Evolutionary conservation across 805 yeast genomes (phyloP), one percentile per base, ranked within the genome.

Genomic region (Diddensiella caesifluorescens): DNA sequence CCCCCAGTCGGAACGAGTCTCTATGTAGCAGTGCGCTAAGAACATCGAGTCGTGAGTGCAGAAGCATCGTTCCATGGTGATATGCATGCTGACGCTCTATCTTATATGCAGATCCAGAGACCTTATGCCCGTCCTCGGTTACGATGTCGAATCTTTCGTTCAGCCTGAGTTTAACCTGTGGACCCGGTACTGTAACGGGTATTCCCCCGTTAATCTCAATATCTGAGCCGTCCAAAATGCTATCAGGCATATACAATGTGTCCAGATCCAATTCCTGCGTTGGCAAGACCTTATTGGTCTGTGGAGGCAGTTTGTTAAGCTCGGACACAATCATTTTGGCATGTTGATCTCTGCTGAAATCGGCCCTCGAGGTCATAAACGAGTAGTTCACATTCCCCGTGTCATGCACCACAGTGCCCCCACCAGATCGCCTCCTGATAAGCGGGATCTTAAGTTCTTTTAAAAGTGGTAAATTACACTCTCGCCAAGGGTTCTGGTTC

Each of bases 401-500:
- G 61, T 90, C 98, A 59, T 92, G 99, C 7, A 88, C 95, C 1
- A 92, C 99, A 0, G 97, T 79, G 0, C 99, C 99, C 1, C 99
- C 99, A 0, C 99, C 99, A 5, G 92, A 80, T 36, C 74, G 67
- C 42, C 99, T 68, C 51, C 99, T 68, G 4, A 92, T 57, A 5
- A 89, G 56, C 0, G 95, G 90, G 20, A 85, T 70, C 2, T 66
- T 65, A 3, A 74, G 59, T 0, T 66, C 50, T 3, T 70, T 63
- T 4, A 84, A 63, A 10, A 76, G 55, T 0, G 76, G 70, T 2
- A 92, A 43, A 53, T 85, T 83, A 29, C 79, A 72, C 58, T 92
- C 99, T 45, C 79, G 75, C 86, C 90, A 90, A 2, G 96, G 95
- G 49, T 88, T 92, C 62, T 92, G 99, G 57, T 92, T 92, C 56